Evolutionary conservation across 2,329 filamentous ascomycete species (phyloP), one percentile per base, ranked within the genome.

Genomic region (Apiospora aurea): DNA sequence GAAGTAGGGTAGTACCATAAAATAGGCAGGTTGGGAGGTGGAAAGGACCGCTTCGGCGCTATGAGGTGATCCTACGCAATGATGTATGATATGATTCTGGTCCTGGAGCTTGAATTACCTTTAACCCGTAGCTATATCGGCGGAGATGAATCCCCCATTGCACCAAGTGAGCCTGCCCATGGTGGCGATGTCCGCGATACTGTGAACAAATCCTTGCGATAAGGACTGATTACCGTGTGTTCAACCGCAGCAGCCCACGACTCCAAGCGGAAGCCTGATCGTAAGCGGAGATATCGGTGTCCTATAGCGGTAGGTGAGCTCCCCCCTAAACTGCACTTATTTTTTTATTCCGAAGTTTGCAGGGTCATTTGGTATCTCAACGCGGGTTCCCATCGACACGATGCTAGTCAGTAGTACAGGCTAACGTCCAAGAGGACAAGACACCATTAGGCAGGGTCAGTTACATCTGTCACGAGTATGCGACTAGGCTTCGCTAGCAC

Each of bases 211-310:
- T 51, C 10, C 16, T 64, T 41, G 53, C 53, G 29, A 64, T 64
- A 41, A 64, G 10, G n/a, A 29, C 29, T n/a, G 57, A n/a, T n/a
- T 21, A 34, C 34, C 34, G 34, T 8, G 21, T 61, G 53, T 6
- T 29, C 29, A 11, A 21, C 26, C 16, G 16, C 26, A 10, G 53
- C 53, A 21, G 53, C 53, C 53, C 38, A 38, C 34, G n/a, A n/a
- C 57, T 64, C 34, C 57, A 41, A 24, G 18, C 57, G 57, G 34
- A 41, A 64, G 21, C 57, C 34, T 29, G 29, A 64, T 41, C 13
- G 57, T 14, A n/a, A 18, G 34, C 57, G 57, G 57, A 64, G 57
- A 64, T 64, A 64, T 41, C 57, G 57, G 57, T 11, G 57, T 2
- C 57, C 34, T 13, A 41, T 64, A 64, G 21, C 29, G 57, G 57